phyloP scores from a whole-genome alignment of 306 rosid genomes.

The Myrica gale region DNA sequence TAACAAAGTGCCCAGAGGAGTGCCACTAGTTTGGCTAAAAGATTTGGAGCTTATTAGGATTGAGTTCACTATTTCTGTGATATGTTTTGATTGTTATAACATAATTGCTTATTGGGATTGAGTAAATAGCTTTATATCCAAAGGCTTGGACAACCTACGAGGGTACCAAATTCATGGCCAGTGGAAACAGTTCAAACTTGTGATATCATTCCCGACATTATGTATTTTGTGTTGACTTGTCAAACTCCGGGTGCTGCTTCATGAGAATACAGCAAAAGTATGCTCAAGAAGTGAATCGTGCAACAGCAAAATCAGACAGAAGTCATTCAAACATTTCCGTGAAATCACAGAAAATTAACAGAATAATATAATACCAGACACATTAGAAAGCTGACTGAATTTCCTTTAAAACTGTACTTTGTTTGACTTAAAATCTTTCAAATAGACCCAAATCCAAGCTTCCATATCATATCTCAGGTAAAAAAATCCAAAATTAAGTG shows the following conservation, averaged over 20 bases:
- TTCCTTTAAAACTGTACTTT: too few relatives aligned
- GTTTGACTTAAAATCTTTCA: too few relatives aligned
- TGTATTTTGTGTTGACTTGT: not conserved
- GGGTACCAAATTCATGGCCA: constrained; percentile 44
- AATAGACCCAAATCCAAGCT: too few relatives aligned
- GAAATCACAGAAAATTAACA: too few relatives aligned
- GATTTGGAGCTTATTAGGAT: not conserved
- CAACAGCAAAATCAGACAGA: too few relatives aligned
- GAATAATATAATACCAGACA: too few relatives aligned
- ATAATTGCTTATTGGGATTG: constrained; percentile 62
- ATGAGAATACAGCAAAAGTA: too few relatives aligned
- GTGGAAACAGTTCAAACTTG: not conserved
- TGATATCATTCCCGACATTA: not conserved
- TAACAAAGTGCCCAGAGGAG: not conserved
- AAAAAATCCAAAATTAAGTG: too few relatives aligned
- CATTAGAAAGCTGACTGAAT: too few relatives aligned
- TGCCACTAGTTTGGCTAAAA: not conserved
- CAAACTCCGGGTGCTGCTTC: not conserved
- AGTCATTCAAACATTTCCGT: too few relatives aligned
- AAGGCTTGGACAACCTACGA: constrained; percentile 88
- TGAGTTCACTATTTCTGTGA: not conserved
- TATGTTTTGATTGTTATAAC: not conserved
- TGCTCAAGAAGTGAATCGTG: too few relatives aligned
- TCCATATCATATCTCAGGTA: too few relatives aligned
- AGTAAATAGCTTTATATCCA: constrained; percentile 90